These are phyloP conservation scores for Chrysoporthe cubensis DNA, from an alignment of 2,329 filamentous ascomycete species.

Conservation along the genomic window DNA sequence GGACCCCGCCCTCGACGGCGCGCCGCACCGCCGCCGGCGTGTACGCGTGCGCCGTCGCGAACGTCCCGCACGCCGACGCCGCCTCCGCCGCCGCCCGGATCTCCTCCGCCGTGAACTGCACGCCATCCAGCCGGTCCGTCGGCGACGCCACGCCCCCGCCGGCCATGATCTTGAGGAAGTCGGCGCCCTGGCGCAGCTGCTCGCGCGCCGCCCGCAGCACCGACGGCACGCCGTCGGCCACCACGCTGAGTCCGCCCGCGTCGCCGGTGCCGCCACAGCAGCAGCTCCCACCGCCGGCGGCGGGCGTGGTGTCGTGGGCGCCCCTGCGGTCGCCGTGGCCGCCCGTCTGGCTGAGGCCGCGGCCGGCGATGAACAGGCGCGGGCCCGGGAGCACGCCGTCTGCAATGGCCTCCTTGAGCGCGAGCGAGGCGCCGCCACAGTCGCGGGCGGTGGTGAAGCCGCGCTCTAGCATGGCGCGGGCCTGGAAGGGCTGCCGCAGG, in stretches of 20 bases:
- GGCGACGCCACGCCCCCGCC: conserved; percentile 61
- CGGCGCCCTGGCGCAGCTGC: conserved; percentile 58
- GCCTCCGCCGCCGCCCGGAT: conserved; percentile 52
- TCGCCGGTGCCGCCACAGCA: conserved; percentile 46
- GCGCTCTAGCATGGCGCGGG: conserved; percentile 54
- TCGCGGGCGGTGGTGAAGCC: conserved; percentile 65
- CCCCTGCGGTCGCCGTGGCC: conserved; percentile 59
- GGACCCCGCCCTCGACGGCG: conserved; percentile 51
- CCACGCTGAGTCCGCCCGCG: conserved; percentile 40
- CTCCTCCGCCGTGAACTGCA: conserved; percentile 60
- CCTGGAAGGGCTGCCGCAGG: conserved; percentile 52
- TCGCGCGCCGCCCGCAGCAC: conserved; percentile 57
- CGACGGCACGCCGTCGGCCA: conserved; percentile 59
- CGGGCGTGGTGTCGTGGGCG: conserved; percentile 41
- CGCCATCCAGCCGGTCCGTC: conserved; percentile 54
- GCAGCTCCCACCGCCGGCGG: conserved; percentile 40
- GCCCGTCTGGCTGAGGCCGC: conserved; percentile 60
- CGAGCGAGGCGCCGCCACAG: conserved; percentile 58
- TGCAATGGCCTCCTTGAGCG: conserved; percentile 59
- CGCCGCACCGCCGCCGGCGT: conserved; percentile 52
- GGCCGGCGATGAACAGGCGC: conserved; percentile 57
- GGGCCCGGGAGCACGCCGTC: conserved; percentile 61
- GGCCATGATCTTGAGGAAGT: conserved; percentile 67
- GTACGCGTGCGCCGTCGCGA: conserved; percentile 57
- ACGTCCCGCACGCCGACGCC: conserved; percentile 48